Evolutionary conservation across 495 filamentous ascomycete species (phyloP), one percentile per base, ranked within the genome.

Genomic region (Ramalina peruviana): DNA sequence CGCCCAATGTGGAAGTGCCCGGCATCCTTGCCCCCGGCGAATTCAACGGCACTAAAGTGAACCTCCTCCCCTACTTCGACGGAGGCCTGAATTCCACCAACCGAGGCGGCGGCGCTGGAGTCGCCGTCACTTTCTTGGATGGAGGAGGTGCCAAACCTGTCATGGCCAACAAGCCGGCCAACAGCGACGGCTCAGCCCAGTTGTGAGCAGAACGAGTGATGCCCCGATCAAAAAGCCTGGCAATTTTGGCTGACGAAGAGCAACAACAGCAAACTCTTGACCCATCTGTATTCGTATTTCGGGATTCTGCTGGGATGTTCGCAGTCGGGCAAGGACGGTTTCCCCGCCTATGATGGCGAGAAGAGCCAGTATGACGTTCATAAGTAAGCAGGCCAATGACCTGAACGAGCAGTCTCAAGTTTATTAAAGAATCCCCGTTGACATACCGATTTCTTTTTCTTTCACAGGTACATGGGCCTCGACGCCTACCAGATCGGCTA

Each of bases 251-350:
- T 45, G 17, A 45, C 43, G 26, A 41, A n/a, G 19, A 25, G 23
- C 6, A 25, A 25, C 15, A 17, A 1, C 51, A 77, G 74, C 54
- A 60, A 58, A 36, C 71, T 78, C 39, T 51, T 79, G 36, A 76
- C 72, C 26, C 73, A 78, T 56, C 67, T 79, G 40, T 76, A 78
- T 56, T 54, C 69, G 50, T 76, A 66, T 63, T 79, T 78, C 56
- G 73, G 72, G 16, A 46, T 58, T 44, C 62, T 79, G 13, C 66
- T 76, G 38, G 70, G 67, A 48, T 78, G 73, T 65, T 65, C 66
- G 48, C 46, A 57, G 38, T 60, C 70, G 49, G 70, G 73, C 41
- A 66, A 55, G 47, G 41, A 52, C 2, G 70, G 60, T 1, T 74
- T 67, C 56, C 54, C 68, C 15, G 52, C 58, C 26, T 77, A 76